Evolutionary conservation across 2,329 filamentous ascomycete genomes (phyloP), one percentile per base, ranked within the genome.

Genomic region (Pseudogymnoascus sp.): DNA sequence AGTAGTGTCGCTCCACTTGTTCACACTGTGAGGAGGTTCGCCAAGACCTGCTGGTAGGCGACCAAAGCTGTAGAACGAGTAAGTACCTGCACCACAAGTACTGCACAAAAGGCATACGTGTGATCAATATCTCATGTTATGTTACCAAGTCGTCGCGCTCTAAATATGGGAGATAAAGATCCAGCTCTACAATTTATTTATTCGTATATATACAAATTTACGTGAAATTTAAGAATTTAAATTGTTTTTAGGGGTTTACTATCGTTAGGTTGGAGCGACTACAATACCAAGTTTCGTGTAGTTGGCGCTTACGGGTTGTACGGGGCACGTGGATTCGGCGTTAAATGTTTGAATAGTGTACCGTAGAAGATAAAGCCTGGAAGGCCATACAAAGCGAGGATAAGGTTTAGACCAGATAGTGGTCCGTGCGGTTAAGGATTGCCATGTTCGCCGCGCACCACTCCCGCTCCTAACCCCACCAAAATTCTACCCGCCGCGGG

Each of bases 1-100:
- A 33, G 44, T 54, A 54, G 44, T 33, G 44, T 54, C 44, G 44
- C 44, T 54, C 44, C 44, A 54, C 44, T 54, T 54, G 44, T 54
- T 54, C 44, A 33, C 44, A 17, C 44, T 54, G 44, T 31, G 44
- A 54, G 44, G 44, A 54, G 44, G 44, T 33, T 54, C 29, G 44
- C 44, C 44, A 54, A 54, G 44, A 54, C 44, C 17, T 54, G 44
- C 17, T 54, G 44, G 44, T 54, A 54, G 44, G 44, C 44, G 44
- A 54, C 44, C 29, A 33, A 33, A 33, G 44, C 44, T 54, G 44
- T 54, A 33, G 44, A 54, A 33, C 44, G 17, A 17, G 17, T 17
- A 33, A 54, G 44, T 54, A 54, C 26, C 44, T 33, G 26, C n/a
- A 54, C 44, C 8, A 7, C 29, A 50, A 31, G 44, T 50, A 50